phyloP scores from a whole-genome alignment of 1,139 yeast genomes.

The Eremothecium cymbalariae region DNA sequence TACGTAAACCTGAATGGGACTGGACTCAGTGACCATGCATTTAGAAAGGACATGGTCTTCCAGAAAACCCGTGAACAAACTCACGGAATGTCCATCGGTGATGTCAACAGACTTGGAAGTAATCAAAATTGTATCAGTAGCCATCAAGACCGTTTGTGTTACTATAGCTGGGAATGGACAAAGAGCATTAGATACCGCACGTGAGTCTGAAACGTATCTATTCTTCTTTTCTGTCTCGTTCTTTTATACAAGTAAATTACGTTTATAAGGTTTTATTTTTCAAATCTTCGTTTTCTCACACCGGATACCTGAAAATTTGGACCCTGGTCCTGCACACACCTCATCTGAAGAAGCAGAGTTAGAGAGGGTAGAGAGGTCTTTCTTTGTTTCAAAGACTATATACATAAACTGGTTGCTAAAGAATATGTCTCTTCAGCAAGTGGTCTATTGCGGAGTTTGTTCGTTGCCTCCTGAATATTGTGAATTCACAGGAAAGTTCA shows the following conservation, averaged over 20 bases:
- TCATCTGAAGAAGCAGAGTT: too few species aligned
- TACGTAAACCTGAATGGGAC: slow-evolving; percentile 19
- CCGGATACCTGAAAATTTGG: too few species aligned
- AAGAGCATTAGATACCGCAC: too few species aligned
- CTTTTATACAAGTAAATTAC: too few species aligned
- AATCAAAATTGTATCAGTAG: slow-evolving; percentile 20
- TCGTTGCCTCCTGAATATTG: slow-evolving; percentile 88
- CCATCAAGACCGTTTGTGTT: slow-evolving; percentile 2
- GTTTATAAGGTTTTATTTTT: too few species aligned
- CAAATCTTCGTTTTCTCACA: too few species aligned
- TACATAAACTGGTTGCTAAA: too few species aligned
- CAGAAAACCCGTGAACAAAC: slow-evolving; percentile 12
- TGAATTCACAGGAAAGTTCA: slow-evolving; percentile 78
- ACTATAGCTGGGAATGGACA: background rate
- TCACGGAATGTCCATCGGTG: slow-evolving; percentile 8
- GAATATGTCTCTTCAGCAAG: slow-evolving; percentile 36
- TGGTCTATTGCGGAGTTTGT: slow-evolving; percentile 76
- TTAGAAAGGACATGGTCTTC: slow-evolving; percentile 10
- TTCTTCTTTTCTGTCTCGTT: too few species aligned
- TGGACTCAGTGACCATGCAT: slow-evolving; percentile 7
- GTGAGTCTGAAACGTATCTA: too few species aligned
- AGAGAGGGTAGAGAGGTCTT: too few species aligned
- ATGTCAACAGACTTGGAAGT: slow-evolving; percentile 12
- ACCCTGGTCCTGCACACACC: too few species aligned
- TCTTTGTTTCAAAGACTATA: too few species aligned